A percentile compares a stretch with the other conserved stretches of the same genome.
These are phyloP conservation scores for Saturnispora saitoi DNA, from an alignment of 805 yeast genomes.

Conservation along the genomic window DNA sequence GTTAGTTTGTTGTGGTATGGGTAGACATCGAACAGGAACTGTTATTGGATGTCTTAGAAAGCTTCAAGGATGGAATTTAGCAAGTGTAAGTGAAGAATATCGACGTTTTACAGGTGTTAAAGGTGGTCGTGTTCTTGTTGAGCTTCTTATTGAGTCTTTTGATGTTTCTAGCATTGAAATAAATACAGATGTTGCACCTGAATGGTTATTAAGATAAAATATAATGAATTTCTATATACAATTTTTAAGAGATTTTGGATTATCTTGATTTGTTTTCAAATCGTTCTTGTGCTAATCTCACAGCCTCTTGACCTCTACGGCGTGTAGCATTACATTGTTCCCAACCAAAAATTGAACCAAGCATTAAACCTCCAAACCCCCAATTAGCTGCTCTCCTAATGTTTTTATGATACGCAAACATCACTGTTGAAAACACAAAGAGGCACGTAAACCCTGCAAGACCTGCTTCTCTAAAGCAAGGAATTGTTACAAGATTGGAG, in stretches of 20 bases:
- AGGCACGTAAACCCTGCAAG: constrained; percentile 65
- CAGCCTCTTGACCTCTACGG: constrained; percentile 27
- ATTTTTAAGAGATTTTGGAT: too few relatives aligned
- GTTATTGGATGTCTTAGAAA: constrained; percentile 90
- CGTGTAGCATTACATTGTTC: constrained; percentile 80
- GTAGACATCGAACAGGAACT: constrained; percentile 94
- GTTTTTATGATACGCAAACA: constrained; percentile 58
- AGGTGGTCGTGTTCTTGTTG: constrained; percentile 84
- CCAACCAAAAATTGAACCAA: constrained; percentile 84
- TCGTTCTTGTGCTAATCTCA: constrained; percentile 56
- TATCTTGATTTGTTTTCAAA: constrained; percentile 18
- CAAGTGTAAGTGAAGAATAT: constrained; percentile 87
- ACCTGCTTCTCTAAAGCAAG: constrained; percentile 76
- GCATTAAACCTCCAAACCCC: constrained; percentile 69
- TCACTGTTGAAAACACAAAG: constrained; percentile 61
- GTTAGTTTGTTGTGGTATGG: constrained; percentile 96
- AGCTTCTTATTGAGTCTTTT: constrained; percentile 73
- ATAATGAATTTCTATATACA: not conserved
- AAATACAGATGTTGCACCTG: constrained; percentile 33
- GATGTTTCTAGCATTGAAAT: constrained; percentile 39
- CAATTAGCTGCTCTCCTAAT: constrained; percentile 63
- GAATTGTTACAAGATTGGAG: constrained; percentile 46
- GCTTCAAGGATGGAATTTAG: constrained; percentile 95
- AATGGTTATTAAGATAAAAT: constrained; percentile 32
- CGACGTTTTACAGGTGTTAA: constrained; percentile 87